Conservation (phyloP, 495 filamentous ascomycete genomes). For the Neurospora terricola region DNA sequence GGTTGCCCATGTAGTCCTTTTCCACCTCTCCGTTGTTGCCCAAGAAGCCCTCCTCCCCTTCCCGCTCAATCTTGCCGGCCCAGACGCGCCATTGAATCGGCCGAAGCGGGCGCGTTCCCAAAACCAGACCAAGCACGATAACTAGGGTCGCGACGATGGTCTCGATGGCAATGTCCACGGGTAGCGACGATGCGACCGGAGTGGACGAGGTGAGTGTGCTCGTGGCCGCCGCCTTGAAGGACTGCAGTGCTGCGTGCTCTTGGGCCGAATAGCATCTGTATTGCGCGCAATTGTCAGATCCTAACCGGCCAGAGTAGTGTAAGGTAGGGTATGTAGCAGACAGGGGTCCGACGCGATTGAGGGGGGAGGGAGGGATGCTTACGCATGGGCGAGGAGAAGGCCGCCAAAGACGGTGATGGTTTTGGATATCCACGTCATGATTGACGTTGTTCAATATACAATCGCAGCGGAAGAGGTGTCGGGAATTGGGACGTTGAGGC, state of each 20-base stretch:
- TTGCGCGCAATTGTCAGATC: background rate
- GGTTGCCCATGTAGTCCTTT: conserved; percentile 43
- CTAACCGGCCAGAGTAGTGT: background rate
- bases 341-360: background rate
- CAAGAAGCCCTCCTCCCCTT: conserved; percentile 60
- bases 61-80: conserved; percentile 72
- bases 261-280: conserved; percentile 75
- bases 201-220: conserved; percentile 33
- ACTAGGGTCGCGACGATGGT: conserved; percentile 60
- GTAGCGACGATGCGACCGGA: conserved; percentile 37
- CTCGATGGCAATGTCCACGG: conserved; percentile 70
- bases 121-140: conserved; percentile 59
- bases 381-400: conserved; percentile 65
- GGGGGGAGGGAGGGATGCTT: conserved; percentile 21
- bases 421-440: conserved; percentile 61
- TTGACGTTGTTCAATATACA: background rate
- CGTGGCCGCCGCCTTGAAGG: conserved; percentile 41
- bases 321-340: background rate
- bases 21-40: conserved; percentile 53
- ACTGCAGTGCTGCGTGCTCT: conserved; percentile 65
- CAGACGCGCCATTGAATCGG: conserved; percentile 75
- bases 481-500: background rate
- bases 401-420: conserved; percentile 54
- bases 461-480: background rate
- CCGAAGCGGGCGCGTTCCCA: conserved; percentile 57